Conservation (phyloP, 192 early-diverging fungal species). For the Mortierella claussenii region DNA sequence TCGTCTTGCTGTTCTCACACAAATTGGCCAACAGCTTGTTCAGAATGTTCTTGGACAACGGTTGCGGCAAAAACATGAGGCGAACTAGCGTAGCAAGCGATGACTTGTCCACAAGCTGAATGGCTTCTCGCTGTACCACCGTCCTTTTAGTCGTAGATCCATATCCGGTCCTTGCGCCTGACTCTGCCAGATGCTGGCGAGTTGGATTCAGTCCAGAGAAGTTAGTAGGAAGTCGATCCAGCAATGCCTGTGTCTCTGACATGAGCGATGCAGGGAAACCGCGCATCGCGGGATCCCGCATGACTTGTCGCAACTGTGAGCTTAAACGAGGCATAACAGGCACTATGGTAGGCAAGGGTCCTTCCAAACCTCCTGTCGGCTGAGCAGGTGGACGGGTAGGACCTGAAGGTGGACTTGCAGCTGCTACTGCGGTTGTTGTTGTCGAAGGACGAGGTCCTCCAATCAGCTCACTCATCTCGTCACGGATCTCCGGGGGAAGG, state of each 20-base stretch:
- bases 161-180: neutral
- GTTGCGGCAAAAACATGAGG: conserved; percentile 88
- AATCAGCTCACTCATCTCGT: conserved; percentile 82
- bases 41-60: conserved; percentile 69
- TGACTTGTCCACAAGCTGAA: conserved; percentile 84
- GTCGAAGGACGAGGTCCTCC: conserved; percentile 50
- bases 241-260: conserved; percentile 59
- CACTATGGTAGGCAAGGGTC: neutral
- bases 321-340: conserved; percentile 59
- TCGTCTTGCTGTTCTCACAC: conserved; percentile 89
- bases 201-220: conserved; percentile 1
- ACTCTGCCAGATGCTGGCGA: conserved; percentile 10
- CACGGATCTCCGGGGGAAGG: conserved; percentile 88
- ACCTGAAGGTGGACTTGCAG: neutral
- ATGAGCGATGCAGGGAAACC: conserved; percentile 44
- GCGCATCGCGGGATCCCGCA: conserved; percentile 55
- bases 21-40: conserved; percentile 81
- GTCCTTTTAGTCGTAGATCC: conserved; percentile 37
- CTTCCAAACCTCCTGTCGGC: neutral
- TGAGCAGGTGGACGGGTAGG: neutral
- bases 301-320: conserved; percentile 59
- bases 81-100: conserved; percentile 87
- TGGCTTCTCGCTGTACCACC: conserved; percentile 65
- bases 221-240: conserved; percentile 14
- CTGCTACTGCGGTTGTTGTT: conserved; percentile 2